These are phyloP conservation scores for Cyclotella kingstonii DNA, from an alignment of 108 stramenopile genomes.

Conservation along the genomic window DNA sequence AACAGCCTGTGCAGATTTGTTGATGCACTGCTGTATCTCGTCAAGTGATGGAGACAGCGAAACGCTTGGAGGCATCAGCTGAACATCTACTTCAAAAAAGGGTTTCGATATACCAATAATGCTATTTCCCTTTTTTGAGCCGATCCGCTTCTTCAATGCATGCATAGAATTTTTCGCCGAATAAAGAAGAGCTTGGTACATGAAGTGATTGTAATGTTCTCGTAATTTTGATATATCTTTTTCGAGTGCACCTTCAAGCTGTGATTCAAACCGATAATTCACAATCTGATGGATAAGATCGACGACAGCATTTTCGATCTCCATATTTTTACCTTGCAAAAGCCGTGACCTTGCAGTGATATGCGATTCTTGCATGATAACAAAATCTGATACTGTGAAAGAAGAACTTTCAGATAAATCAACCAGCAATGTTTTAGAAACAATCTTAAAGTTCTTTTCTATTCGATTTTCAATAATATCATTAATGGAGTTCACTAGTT, in stretches of 20 bases:
- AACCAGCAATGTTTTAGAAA: conserved; percentile 80
- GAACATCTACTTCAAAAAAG: conserved; percentile 90
- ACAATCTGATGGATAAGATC: conserved; percentile 75
- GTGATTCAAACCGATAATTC: conserved; percentile 70
- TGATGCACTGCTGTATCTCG: conserved; percentile 87
- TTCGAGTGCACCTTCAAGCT: conserved; percentile 58
- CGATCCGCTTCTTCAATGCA: conserved; percentile 83
- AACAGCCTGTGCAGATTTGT: conserved; percentile 81
- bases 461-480: conserved; percentile 92
- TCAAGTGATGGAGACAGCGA: conserved; percentile 78
- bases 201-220: conserved; percentile 91
- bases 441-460: conserved; percentile 88
- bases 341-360: conserved; percentile 59
- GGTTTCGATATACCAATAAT: conserved; percentile 57
- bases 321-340: conserved; percentile 88
- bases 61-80: conserved; percentile 74
- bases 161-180: conserved; percentile 89
- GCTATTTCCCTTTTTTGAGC: conserved; percentile 51
- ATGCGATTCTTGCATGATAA: conserved; percentile 80
- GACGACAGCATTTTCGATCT: conserved; percentile 85
- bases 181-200: conserved; percentile 87
- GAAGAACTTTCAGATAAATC: conserved; percentile 81
- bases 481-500: conserved; percentile 83
- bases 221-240: conserved; percentile 74
- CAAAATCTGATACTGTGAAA: conserved; percentile 90